Base-by-base conservation (phyloP, 1,284 basidiomycete genomes). In the Cystobasidium pallidum region DNA sequence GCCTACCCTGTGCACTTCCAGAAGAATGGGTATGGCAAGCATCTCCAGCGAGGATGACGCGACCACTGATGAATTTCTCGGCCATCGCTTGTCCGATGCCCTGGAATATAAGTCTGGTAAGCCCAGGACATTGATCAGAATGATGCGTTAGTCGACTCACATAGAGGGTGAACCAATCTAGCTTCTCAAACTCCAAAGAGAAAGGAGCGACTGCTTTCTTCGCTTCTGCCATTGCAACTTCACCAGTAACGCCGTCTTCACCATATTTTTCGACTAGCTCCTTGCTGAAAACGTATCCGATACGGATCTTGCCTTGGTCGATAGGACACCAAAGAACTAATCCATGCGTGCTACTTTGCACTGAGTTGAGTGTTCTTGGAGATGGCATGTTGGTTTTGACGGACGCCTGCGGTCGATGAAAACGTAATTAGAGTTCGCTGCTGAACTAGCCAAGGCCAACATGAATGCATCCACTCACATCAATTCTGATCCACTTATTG, bases 121-220 rank as follows among this genome's bases (percentile, higher is more conserved):
- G 36, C 36, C 13, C 13, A 13, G 13, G 13, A 13, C 13, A 39
- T 7, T 39, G 17, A 43, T 3, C 1, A 34, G 13, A 19, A 11
- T 24, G 39, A 34, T 39, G 17, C 17, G 13, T 30, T 13, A 2
- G 0, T 13, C 11, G 15, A 55, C 63, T 26, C 10, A 76, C 78
- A 75, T 81, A 81, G 26, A 78, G 76, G 15, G 78, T 80, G 72
- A 77, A 79, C 80, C 80, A 81, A 73, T 80, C 80, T 61, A 79
- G 75, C 64, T 75, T 72, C 34, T 73, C 72, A 58, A 80, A 77
- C 57, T 80, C 79, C 43, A 81, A 73, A 13, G 58, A 66, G 77
- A 79, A 81, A 11, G 80, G 80, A 26, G 70, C 59, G 49, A 81
- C 73, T 52, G 79, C 80, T 74, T 77, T 76, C 72, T 79, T 77